Percentiles rank a stretch among this genome's conserved stretches.
phyloP scores from a whole-genome alignment of 2,329 filamentous ascomycete species.

The Tolypocladium tropicale region DNA sequence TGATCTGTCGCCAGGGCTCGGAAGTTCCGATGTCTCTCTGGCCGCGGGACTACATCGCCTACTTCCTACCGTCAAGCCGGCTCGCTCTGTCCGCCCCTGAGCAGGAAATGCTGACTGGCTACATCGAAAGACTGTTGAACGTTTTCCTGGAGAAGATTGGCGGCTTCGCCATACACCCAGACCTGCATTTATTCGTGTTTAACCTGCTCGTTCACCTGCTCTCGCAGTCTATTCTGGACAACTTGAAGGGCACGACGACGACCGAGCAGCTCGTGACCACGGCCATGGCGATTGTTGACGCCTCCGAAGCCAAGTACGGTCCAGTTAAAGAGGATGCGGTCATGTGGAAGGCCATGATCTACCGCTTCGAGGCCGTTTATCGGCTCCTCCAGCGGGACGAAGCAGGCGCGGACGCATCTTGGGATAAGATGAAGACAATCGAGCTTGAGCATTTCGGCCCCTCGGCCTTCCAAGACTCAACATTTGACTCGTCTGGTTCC shows the following conservation, averaged over 20 bases:
- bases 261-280: neutral
- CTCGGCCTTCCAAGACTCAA: neutral
- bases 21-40: neutral
- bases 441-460: neutral
- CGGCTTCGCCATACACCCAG: neutral
- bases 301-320: neutral
- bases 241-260: neutral
- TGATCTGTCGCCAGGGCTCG: neutral
- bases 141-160: neutral
- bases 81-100: neutral
- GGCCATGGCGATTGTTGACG: neutral
- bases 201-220: neutral
- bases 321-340: neutral
- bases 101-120: neutral
- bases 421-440: neutral
- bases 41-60: neutral
- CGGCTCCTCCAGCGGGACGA: neutral
- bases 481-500: neutral
- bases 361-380: neutral
- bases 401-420: neutral
- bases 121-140: neutral
- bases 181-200: neutral
- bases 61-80: neutral
- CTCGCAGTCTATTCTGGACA: neutral
- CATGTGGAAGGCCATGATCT: neutral